Evolutionary conservation across 257 asterid species (phyloP), one percentile per base, ranked within the genome.

Genomic region (Lantana camara): DNA sequence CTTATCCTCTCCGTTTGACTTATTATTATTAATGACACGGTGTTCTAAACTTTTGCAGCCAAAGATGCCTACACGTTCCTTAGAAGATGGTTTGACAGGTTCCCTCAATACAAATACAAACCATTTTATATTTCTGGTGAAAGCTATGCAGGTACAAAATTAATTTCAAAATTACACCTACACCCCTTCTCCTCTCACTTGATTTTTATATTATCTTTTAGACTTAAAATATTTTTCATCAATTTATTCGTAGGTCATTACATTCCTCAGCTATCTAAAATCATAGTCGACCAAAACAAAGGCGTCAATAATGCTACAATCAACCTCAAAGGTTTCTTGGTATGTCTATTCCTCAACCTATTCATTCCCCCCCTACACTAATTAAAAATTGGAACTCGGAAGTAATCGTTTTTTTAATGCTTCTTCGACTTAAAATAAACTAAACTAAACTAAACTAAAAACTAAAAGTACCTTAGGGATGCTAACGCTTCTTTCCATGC

Each of bases 301-400:
- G 81, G 81, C 0, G 49, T 63, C 17, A 57, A 59, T 12, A 73
- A 79, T 55, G 77, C 89, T 19, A 22, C 67, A 68, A 76, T 85
- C 69, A 85, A 85, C 77, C 76, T 83, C 64, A 77, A 79, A 73
- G 94, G 94, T 22, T 74, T 85, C 69, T 58, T 85, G 79, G 94
- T 85, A 76, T 73, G 78, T n/a, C n/a, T n/a, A n/a, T n/a, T n/a
- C n/a, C n/a, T n/a, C n/a, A n/a, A n/a, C n/a, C n/a, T n/a, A n/a
- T n/a, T n/a, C n/a, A n/a, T n/a, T n/a, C n/a, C n/a, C n/a, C n/a
- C n/a, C n/a, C n/a, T n/a, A n/a, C n/a, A n/a, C n/a, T n/a, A n/a
- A n/a, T n/a, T n/a, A n/a, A n/a, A n/a, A n/a, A n/a, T n/a, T n/a
- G n/a, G n/a, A n/a, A n/a, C n/a, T n/a, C n/a, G n/a, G n/a, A n/a